phyloP scores from a whole-genome alignment of 1,284 basidiomycete species.

The Omphalotus olearius region DNA sequence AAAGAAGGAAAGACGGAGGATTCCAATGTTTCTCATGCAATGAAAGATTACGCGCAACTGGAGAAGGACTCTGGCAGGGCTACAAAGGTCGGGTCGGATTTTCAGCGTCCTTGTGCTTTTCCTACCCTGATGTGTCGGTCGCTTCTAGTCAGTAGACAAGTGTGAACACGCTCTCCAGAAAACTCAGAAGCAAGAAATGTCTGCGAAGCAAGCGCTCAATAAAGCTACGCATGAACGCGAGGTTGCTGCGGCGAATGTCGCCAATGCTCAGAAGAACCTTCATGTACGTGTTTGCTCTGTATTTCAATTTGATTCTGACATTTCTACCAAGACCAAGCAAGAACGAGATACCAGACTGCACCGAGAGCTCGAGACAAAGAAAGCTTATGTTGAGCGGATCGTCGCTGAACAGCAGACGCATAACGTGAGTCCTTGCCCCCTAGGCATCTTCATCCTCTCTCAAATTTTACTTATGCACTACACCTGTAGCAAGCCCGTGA shows the following conservation, averaged over 20 bases:
- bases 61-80: slow-evolving; percentile 44
- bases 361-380: too few relatives aligned
- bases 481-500: too few relatives aligned
- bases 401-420: too few relatives aligned
- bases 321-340: too few relatives aligned
- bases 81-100: slow-evolving; percentile 35
- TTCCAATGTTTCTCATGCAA: slow-evolving; percentile 35
- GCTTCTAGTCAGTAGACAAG: slow-evolving; percentile 35
- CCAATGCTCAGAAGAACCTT: slow-evolving; percentile 39
- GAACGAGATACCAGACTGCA: too few relatives aligned
- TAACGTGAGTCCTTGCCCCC: too few relatives aligned
- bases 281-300: slow-evolving; percentile 25
- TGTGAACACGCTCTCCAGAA: slow-evolving; percentile 43
- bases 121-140: background rate
- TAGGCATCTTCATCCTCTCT: too few relatives aligned
- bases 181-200: slow-evolving; percentile 42
- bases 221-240: slow-evolving; percentile 49
- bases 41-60: slow-evolving; percentile 42
- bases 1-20: slow-evolving; percentile 46
- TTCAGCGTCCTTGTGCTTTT: background rate
- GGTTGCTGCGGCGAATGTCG: slow-evolving; percentile 36
- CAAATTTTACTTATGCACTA: too few relatives aligned
- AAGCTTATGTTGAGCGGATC: too few relatives aligned
- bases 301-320: too few relatives aligned
- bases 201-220: slow-evolving; percentile 39